phyloP scores from a whole-genome alignment of 2,329 filamentous ascomycete species.

The Parastagonospora nodorum region DNA sequence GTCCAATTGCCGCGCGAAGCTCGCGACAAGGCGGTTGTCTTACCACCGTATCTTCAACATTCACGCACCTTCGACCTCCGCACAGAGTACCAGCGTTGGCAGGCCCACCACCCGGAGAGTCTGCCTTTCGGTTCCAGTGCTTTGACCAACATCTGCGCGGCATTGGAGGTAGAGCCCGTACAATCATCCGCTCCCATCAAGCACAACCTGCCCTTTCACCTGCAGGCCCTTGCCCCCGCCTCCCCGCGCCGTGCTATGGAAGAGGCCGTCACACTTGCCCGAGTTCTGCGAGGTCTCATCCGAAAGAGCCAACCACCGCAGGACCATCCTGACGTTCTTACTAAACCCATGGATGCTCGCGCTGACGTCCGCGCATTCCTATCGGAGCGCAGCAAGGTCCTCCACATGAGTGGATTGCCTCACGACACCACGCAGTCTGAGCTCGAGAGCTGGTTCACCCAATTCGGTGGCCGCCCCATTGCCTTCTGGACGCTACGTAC shows the following conservation, averaged over 20 bases:
- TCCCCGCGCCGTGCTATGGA: slow-evolving; percentile 97
- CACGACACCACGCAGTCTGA: slow-evolving; percentile 99
- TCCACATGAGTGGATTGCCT: slow-evolving; percentile 95
- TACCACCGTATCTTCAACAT: slow-evolving; percentile 96
- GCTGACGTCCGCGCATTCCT: slow-evolving; percentile 96
- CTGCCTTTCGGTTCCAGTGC: slow-evolving; percentile 95
- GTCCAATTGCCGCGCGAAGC: slow-evolving; percentile 97
- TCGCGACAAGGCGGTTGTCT: slow-evolving; percentile 95
- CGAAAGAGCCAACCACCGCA: slow-evolving; percentile 93
- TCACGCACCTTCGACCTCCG: slow-evolving; percentile 96
- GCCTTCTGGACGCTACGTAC: slow-evolving; percentile 98
- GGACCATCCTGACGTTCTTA: slow-evolving; percentile 93
- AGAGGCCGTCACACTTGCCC: slow-evolving; percentile 90
- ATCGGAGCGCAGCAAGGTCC: slow-evolving; percentile 93
- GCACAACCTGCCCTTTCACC: slow-evolving; percentile 96
- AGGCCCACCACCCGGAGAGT: slow-evolving; percentile 96
- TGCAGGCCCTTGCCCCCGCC: slow-evolving; percentile 92
- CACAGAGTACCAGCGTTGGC: slow-evolving; percentile 98
- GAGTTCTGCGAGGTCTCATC: slow-evolving; percentile 89
- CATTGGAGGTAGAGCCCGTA: slow-evolving; percentile 95
- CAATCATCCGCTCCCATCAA: slow-evolving; percentile 98
- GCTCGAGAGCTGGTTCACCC: slow-evolving; percentile 98
- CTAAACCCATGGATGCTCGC: slow-evolving; percentile 92
- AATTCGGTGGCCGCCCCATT: slow-evolving; percentile 96
- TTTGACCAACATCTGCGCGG: slow-evolving; percentile 96